Base-by-base conservation (phyloP, 257 asterid genomes). In the Thymus mandschuricus region DNA sequence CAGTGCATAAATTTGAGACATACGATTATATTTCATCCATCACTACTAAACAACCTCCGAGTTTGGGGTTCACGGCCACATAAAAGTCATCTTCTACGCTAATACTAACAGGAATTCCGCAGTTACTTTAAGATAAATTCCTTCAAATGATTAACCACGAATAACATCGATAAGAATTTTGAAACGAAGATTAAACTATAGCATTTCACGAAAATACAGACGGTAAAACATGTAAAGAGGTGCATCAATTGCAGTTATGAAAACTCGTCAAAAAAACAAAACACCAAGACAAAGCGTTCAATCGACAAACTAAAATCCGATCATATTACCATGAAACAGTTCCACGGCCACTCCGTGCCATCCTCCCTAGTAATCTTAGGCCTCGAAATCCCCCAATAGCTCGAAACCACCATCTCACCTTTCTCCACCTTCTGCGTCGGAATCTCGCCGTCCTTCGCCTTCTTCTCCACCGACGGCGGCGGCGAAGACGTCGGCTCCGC, bases 331-430 rank as follows among this genome's bases (percentile, higher is more conserved):
- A 87, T 92, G 83, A 92, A 92, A 69, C 97, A 88, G 83, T 93
- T 88, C 98, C 97, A 93, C 35, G 96, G 96, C 98, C 97, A 88
- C 56, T 85, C 91, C 4, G 96, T 78, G 43, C 97, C 98, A 64
- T 93, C 98, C 64, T 88, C 96, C 82, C 79, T 86, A 7, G 68
- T 69, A 33, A 91, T 58, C 70, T 72, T 86, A 13, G 85, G 87
- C 79, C 87, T 82, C 66, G 85, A 50, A 66, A 91, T 64, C 8
- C 98, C 98, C 98, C 97, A 93, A 69, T 93, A 90, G 86, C 91
- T 86, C 64, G 96, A 89, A 73, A 79, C 78, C 82, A 49, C 68
- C 76, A 64, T 29, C 7, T 76, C 84, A 7, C 79, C 79, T 62
- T 83, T 81, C 70, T 48, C 82, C 75, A 48, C 72, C 81, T 78